These are phyloP conservation scores for Penicillium egyptiacum DNA, from an alignment of 495 filamentous ascomycete species.

Conservation along the genomic window DNA sequence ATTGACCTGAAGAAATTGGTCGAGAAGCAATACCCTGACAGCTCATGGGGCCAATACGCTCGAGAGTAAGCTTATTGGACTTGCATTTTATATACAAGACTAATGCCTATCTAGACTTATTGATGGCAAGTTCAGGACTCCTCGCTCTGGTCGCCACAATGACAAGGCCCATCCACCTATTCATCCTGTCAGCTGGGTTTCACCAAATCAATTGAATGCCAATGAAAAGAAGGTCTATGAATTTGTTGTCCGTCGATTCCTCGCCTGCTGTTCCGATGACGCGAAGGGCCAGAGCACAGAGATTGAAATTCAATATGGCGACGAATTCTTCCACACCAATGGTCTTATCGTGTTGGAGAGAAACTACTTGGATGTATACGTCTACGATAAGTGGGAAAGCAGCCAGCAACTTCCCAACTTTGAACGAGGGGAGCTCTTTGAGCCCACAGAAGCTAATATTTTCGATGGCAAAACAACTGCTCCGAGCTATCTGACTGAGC, in stretches of 20 bases:
- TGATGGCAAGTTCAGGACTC: slow-evolving; percentile 75
- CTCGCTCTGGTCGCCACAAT: slow-evolving; percentile 80
- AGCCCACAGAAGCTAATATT: slow-evolving; percentile 86
- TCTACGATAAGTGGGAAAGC: slow-evolving; percentile 93
- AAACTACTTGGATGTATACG: slow-evolving; percentile 94
- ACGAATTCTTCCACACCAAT: slow-evolving; percentile 74
- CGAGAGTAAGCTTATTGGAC: slow-evolving; percentile 46
- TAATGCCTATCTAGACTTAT: slow-evolving; percentile 54
- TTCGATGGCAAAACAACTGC: slow-evolving; percentile 82
- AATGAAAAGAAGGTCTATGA: slow-evolving; percentile 83
- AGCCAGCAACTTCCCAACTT: slow-evolving; percentile 81
- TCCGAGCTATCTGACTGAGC: slow-evolving; percentile 88
- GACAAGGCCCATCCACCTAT: slow-evolving; percentile 98
- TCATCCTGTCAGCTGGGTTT: slow-evolving; percentile 82
- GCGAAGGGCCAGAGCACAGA: slow-evolving; percentile 81
- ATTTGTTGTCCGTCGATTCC: slow-evolving; percentile 89
- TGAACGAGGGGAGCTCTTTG: slow-evolving; percentile 72
- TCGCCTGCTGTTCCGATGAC: slow-evolving; percentile 95
- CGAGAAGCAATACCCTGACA: slow-evolving; percentile 77
- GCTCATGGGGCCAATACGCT: slow-evolving; percentile 79
- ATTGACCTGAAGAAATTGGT: slow-evolving; percentile 82
- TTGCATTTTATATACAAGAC: neutral
- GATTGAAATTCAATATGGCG: slow-evolving; percentile 81
- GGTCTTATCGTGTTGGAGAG: slow-evolving; percentile 83
- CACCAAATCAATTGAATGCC: slow-evolving; percentile 56